Evolutionary conservation across 169 alveolate species (phyloP), one percentile per base, ranked within the genome.

Genomic region (Plasmodium vivax): DNA sequence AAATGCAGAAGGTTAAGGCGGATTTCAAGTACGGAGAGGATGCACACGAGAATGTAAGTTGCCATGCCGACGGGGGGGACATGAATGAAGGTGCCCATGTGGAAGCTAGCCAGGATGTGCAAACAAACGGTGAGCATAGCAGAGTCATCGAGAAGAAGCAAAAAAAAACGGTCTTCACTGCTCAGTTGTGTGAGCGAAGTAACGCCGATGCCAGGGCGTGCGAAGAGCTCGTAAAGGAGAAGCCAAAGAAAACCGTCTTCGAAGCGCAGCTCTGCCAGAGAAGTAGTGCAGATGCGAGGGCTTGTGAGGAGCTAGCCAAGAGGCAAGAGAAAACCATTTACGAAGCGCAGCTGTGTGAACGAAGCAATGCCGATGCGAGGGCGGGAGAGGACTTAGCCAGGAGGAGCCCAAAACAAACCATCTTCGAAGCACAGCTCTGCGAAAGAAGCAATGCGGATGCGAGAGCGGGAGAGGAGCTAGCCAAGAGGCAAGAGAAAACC

Each of bases 1-100:
- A 90, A 74, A 68, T 90, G 36, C 94, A 90, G 54, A 90, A 90
- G 73, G 51, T 47, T 3, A 90, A 90, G 23, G 94, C 94, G 0
- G 94, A 90, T 81, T 90, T 90, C 23, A 90, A 81, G 74, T 90
- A 90, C 82, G 94, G 94, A 0, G 94, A 90, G 82, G 94, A 81
- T n/a, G 54, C 75, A 62, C 58, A 68, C 5, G 14, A 10, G 12
- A 90, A 80, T 27, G 23, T 36, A 8, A 80, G 73, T 7, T 19
- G 23, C 16, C 9, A 27, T 19, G 43, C 92, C 2, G 54, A 56
- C 32, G 30, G n/a, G n/a, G 27, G 1, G 2, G 36, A 38, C 68
- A 47, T 19, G 77, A 27, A 51, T 73, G 27, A 47, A 62, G 19
- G 62, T 1, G 1, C 38, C 0, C 12, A 32, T 83, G 19, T 36